Evolutionary conservation across 2,329 filamentous ascomycete species (phyloP), one percentile per base, ranked within the genome.

Genomic region (Trichoderma cornu-damae): DNA sequence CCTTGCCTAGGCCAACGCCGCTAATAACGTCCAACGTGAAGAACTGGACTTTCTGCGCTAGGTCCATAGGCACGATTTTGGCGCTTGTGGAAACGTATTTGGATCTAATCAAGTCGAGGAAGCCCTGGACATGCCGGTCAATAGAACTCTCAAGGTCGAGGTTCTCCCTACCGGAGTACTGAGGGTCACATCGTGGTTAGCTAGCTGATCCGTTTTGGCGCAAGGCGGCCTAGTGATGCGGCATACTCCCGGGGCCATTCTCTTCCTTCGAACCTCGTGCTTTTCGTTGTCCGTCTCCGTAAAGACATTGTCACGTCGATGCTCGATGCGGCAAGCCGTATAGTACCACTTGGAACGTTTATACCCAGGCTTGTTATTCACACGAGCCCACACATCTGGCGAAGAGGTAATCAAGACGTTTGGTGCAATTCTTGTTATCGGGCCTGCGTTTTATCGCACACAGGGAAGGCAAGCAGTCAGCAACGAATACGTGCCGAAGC

Each of bases 81-180:
- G 48, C 16, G 1, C 68, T 61, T 5, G 61, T 68, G 0, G 73
- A 74, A 2, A 75, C 61, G 54, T 81, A 82, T 40, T 75, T 76
- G 3, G 61, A 62, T 24, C 69, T 68, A 24, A 83, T 69, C 2
- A 83, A 72, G 2, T 67, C 32, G 9, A 81, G 54, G 0, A 82
- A 65, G 9, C 79, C 73, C 30, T 68, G 61, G 6, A 84, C 66
- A 9, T 76, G 73, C 5, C 68, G 60, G 58, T 84, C 77, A 24
- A 85, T 74, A 4, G 76, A 72, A 0, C 65, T 62, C 59, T 84
- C 80, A 2, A 83, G 66, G 1, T 72, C 59, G 7, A 72, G 69
- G 34, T 83, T 82, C 49, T 83, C 81, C 54, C 78, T 75, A 2
- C 80, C 80, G 2, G 80, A 77, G 62, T 83, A 84, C 78, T 79